Evolutionary conservation across 345 rosid species (phyloP).

Genomic region (Lepidium didymum): DNA sequence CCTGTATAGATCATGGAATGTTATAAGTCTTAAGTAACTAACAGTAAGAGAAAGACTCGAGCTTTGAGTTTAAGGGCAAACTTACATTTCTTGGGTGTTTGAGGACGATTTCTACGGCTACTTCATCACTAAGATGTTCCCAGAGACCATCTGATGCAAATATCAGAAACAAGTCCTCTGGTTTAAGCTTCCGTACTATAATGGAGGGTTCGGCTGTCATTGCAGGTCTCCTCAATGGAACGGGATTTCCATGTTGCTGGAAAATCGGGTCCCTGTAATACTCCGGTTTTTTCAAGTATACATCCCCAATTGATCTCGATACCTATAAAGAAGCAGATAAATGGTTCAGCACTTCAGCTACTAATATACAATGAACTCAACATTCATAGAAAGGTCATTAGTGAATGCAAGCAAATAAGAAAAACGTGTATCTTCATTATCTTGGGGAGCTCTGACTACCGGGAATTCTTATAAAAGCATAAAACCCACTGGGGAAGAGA

Average conservation of each 20-base stretch:
- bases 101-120: constrained; percentile 75
- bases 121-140: constrained; percentile 92
- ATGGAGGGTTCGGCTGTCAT: constrained; percentile 93
- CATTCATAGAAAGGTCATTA: neutral
- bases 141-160: constrained; percentile 99
- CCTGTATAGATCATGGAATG: constrained; percentile 34
- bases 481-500: constrained; percentile 23
- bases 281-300: constrained; percentile 89
- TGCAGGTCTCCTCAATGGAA: constrained; percentile 74
- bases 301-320: constrained; percentile 94
- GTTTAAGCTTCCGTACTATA: constrained; percentile 55
- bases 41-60: neutral
- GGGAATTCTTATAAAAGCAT: neutral
- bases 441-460: constrained; percentile 14
- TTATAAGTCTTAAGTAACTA: neutral
- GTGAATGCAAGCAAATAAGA: constrained; percentile 9
- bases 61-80: neutral
- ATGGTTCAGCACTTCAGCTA: neutral
- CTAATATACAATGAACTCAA: neutral
- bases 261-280: constrained; percentile 73
- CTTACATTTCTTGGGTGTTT: constrained; percentile 90
- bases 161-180: constrained; percentile 76
- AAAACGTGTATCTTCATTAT: constrained; percentile 1
- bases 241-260: constrained; percentile 63
- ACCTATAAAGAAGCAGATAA: constrained; percentile 45